These are phyloP conservation scores for Mycoemilia scoparia DNA, from an alignment of 192 early-diverging fungal species.

Conservation along the genomic window DNA sequence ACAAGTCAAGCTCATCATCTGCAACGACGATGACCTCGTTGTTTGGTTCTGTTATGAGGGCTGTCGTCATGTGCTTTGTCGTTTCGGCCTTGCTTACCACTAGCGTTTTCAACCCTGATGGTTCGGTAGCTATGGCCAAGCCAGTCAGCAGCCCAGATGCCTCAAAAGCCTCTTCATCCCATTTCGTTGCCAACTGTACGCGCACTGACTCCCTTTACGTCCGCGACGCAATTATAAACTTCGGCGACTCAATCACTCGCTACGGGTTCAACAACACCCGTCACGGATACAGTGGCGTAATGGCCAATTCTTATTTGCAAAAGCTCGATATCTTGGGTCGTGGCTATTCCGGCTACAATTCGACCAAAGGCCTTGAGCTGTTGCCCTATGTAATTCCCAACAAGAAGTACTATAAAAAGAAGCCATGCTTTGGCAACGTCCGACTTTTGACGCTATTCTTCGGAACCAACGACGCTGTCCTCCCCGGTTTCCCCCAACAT, in stretches of 20 bases:
- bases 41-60: no score
- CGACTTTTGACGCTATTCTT: constrained; percentile 53
- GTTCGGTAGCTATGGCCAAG: no score
- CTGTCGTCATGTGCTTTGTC: no score
- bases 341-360: constrained; percentile 67
- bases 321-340: constrained; percentile 60
- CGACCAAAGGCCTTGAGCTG: constrained; percentile 34
- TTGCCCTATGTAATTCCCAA: constrained; percentile 34
- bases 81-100: no score
- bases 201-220: no score
- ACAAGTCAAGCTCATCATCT: no score
- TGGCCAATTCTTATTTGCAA: constrained; percentile 39
- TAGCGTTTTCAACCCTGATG: no score
- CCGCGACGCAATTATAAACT: constrained; percentile 8
- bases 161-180: no score
- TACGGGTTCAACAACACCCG: constrained; percentile 8
- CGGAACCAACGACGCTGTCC: constrained; percentile 64
- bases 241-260: constrained; percentile 24
- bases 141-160: no score
- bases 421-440: constrained; percentile 8
- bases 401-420: constrained; percentile 2
- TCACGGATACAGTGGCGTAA: constrained; percentile 31
- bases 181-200: no score
- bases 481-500: constrained; percentile 29
- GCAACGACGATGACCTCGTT: no score